Conservation (phyloP, 495 filamentous ascomycete genomes). For the Aspergillus heteromorphus region DNA sequence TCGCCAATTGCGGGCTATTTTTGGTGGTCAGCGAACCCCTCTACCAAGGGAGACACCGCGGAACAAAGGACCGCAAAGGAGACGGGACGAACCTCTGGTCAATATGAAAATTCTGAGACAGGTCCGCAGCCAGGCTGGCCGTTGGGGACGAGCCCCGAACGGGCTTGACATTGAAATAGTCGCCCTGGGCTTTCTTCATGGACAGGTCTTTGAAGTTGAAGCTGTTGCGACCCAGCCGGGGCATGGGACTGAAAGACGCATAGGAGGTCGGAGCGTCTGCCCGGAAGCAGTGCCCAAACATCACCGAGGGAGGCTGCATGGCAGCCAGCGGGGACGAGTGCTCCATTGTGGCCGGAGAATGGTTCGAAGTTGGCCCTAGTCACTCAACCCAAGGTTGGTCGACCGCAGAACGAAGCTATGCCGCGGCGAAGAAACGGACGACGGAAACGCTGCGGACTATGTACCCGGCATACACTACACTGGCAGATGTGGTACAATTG, state of each 20-base stretch:
- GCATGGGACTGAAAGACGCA: slow-evolving; percentile 42
- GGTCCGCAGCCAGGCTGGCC: slow-evolving; percentile 81
- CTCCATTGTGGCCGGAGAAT: slow-evolving; percentile 56
- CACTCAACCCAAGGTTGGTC: background rate
- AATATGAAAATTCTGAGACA: slow-evolving; percentile 94
- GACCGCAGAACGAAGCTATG: background rate
- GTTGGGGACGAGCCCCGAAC: slow-evolving; percentile 84
- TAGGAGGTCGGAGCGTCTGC: slow-evolving; percentile 48
- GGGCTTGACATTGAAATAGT: slow-evolving; percentile 77
- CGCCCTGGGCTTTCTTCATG: slow-evolving; percentile 53
- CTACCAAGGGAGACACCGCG: background rate
- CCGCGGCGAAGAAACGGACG: slow-evolving; percentile 7
- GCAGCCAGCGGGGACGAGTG: slow-evolving; percentile 90
- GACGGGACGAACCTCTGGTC: slow-evolving; percentile 67
- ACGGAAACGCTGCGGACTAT: slow-evolving; percentile 9
- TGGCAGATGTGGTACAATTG: slow-evolving; percentile 7
- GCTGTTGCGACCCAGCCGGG: slow-evolving; percentile 54
- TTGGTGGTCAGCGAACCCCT: slow-evolving; percentile 24
- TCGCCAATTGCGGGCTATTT: slow-evolving; percentile 80
- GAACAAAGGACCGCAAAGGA: slow-evolving; percentile 1
- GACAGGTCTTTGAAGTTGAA: slow-evolving; percentile 71
- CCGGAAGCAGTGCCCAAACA: slow-evolving; percentile 51
- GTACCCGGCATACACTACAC: slow-evolving; percentile 22
- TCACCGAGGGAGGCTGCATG: slow-evolving; percentile 74
- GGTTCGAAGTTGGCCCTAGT: background rate